Evolutionary conservation across 2,329 filamentous ascomycete genomes (phyloP), one percentile per base, ranked within the genome.

Genomic region (Waltergamsia citrina): DNA sequence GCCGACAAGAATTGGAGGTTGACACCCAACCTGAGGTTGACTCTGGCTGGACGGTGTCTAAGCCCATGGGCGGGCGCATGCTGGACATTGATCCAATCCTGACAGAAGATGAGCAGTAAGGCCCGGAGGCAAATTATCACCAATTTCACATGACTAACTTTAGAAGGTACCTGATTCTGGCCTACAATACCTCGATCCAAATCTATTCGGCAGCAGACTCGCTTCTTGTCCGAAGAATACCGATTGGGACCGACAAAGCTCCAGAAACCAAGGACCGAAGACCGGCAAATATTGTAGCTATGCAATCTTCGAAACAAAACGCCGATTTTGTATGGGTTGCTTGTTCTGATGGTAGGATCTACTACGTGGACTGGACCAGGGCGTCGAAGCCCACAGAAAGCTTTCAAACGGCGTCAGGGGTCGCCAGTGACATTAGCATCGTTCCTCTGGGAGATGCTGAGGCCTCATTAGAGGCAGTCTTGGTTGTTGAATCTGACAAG

Each of bases 131-230:
- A 9, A 23, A 12, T 14, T 28, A 24, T 30, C 15, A 32, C 20
- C 22, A 10, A 12, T 34, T 9, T 16, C 10, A 15, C 17, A n/a
- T 22, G 22, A 26, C 29, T 29, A 6, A 25, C 12, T 15, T 4
- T 6, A 10, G 15, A 22, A 86, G 85, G 51, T 71, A 81, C 56
- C 54, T 95, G 25, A 78, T 95, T 37, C 56, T 94, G 36, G 74
- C 81, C 21, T 85, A 85, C 48, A 73, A 78, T 39, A 79, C 74
- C 19, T 80, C 81, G 8, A 66, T 95, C 35, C 82, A 87, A 52
- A 71, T 94, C 18, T 94, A 92, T 57, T 83, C 84, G 2, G 75
- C 85, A 20, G 66, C 74, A 42, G 87, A 86, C 35, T 96, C 92
- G 2, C 72, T 93, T 32, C 73, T 93, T 16, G 67, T 85, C 29